A percentile compares a stretch with the other conserved stretches of the same genome.
phyloP scores from a whole-genome alignment of 495 filamentous ascomycete genomes.

The Lasiosphaeria hispida region DNA sequence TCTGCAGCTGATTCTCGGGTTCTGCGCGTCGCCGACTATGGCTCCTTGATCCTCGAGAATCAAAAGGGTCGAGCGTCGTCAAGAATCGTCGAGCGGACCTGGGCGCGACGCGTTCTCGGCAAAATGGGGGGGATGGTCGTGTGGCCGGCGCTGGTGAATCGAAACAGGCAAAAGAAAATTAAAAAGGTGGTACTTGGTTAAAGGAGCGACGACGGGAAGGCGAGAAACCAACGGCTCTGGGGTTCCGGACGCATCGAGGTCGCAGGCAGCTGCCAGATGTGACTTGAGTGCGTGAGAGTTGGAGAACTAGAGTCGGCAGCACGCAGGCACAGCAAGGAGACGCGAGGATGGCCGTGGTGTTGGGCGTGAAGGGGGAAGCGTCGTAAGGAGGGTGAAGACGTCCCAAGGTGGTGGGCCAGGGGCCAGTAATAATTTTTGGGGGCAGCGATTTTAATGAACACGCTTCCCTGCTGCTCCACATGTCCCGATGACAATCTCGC shows the following conservation, averaged over 20 bases:
- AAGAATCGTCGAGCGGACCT: slow-evolving; percentile 17
- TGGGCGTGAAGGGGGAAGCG: slow-evolving; percentile 13
- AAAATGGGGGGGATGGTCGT: slow-evolving; percentile 13
- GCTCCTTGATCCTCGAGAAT: slow-evolving; percentile 3
- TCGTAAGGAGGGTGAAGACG: slow-evolving; percentile 8
- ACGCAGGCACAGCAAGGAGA: slow-evolving; percentile 21
- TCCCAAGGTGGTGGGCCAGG: slow-evolving; percentile 16
- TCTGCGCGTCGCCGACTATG: slow-evolving; percentile 24
- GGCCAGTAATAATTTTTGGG: slow-evolving; percentile 17
- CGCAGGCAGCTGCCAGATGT: slow-evolving; percentile 12
- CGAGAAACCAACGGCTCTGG: slow-evolving; percentile 23
- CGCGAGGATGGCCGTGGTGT: slow-evolving; percentile 26
- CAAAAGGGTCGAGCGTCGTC: background rate
- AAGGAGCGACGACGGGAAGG: slow-evolving; percentile 36
- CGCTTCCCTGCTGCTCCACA: slow-evolving; percentile 32
- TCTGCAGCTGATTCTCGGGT: slow-evolving; percentile 52
- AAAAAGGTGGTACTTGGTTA: slow-evolving; percentile 29
- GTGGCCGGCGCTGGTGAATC: slow-evolving; percentile 15
- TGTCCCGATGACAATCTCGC: slow-evolving; percentile 26
- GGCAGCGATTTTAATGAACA: slow-evolving; percentile 27
- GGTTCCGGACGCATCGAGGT: slow-evolving; percentile 31
- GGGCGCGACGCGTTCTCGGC: slow-evolving; percentile 41
- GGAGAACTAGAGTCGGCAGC: slow-evolving; percentile 25
- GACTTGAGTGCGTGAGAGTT: slow-evolving; percentile 10
- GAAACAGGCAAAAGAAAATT: slow-evolving; percentile 25